These are phyloP conservation scores for Colletotrichum aenigma DNA, from an alignment of 2,329 filamentous ascomycete genomes.

Conservation along the genomic window DNA sequence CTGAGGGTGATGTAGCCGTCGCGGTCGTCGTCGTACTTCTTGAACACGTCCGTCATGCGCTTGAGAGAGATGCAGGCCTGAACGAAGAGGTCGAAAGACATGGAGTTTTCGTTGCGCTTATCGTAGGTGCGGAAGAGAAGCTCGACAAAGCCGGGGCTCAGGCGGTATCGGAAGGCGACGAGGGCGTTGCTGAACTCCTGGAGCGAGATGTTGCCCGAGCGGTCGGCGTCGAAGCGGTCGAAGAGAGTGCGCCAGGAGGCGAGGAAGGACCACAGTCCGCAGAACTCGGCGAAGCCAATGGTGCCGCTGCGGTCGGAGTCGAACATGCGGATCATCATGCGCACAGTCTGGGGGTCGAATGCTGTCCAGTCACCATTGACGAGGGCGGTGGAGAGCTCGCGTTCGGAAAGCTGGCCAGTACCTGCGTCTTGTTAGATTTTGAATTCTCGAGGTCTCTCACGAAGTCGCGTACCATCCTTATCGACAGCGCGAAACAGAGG, in stretches of 20 bases:
- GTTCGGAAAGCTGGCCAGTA: conserved; percentile 82
- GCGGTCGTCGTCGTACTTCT: conserved; percentile 96
- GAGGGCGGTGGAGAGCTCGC: conserved; percentile 85
- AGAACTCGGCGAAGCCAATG: conserved; percentile 96
- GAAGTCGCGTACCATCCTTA: conserved; percentile 66
- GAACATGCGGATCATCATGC: conserved; percentile 99
- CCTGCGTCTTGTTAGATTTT: conserved; percentile 44
- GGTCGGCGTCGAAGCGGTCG: conserved; percentile 91
- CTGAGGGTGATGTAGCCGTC: conserved; percentile 89
- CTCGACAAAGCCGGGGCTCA: conserved; percentile 83
- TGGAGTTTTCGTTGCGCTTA: conserved; percentile 70
- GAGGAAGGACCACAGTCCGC: conserved; percentile 93
- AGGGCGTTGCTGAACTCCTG: conserved; percentile 90
- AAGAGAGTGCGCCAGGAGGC: conserved; percentile 94
- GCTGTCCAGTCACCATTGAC: conserved; percentile 96
- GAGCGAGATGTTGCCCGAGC: conserved; percentile 83
- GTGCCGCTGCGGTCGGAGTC: conserved; percentile 87
- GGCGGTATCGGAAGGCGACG: conserved; percentile 89
- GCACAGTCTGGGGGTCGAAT: conserved; percentile 92
- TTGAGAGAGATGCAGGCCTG: conserved; percentile 97
- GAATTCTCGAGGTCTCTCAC: not conserved
- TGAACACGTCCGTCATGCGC: conserved; percentile 99
- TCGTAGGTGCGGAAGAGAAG: conserved; percentile 90
- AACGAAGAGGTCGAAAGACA: conserved; percentile 96
- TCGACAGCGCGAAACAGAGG: conserved; percentile 92